Percentiles rank a stretch among this genome's conserved stretches.
These are phyloP conservation scores for Xylaria sp. DNA, from an alignment of 2,329 filamentous ascomycete species.

Conservation along the genomic window DNA sequence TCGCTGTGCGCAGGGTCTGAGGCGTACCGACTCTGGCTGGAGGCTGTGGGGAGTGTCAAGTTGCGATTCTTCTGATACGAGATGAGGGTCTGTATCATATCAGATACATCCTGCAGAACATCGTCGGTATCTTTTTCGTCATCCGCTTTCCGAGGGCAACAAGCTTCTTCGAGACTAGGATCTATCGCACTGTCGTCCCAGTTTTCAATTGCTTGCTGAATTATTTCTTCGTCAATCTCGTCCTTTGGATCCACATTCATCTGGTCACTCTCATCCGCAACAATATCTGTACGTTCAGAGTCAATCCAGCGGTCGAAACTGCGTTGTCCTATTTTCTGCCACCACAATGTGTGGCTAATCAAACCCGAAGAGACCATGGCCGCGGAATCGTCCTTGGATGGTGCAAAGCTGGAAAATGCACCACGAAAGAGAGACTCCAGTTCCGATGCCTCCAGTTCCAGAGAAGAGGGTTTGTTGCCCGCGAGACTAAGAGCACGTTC, in stretches of 20 bases:
- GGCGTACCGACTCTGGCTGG: constrained; percentile 69
- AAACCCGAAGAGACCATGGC: constrained; percentile 75
- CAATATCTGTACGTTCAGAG: constrained; percentile 54
- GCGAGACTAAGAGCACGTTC: constrained; percentile 77
- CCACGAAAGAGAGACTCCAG: constrained; percentile 80
- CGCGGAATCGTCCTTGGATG: constrained; percentile 76
- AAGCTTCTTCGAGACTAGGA: constrained; percentile 65
- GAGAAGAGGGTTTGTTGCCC: constrained; percentile 66
- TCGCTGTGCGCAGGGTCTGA: constrained; percentile 74
- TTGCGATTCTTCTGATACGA: constrained; percentile 85
- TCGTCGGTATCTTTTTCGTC: constrained; percentile 74
- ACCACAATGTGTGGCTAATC: constrained; percentile 76
- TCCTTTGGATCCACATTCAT: constrained; percentile 44
- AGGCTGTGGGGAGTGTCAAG: constrained; percentile 68
- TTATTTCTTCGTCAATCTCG: constrained; percentile 63
- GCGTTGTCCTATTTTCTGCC: constrained; percentile 75
- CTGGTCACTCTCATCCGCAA: constrained; percentile 51
- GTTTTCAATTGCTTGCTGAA: constrained; percentile 66
- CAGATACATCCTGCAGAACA: constrained; percentile 77
- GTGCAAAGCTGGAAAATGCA: constrained; percentile 84
- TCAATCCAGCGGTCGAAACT: constrained; percentile 74
- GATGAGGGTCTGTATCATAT: constrained; percentile 79
- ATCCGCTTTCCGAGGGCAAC: constrained; percentile 62
- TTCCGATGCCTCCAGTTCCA: constrained; percentile 70
- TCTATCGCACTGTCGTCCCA: constrained; percentile 70